phyloP scores from a whole-genome alignment of 208 protist species.

The Trypanosoma congolense region DNA sequence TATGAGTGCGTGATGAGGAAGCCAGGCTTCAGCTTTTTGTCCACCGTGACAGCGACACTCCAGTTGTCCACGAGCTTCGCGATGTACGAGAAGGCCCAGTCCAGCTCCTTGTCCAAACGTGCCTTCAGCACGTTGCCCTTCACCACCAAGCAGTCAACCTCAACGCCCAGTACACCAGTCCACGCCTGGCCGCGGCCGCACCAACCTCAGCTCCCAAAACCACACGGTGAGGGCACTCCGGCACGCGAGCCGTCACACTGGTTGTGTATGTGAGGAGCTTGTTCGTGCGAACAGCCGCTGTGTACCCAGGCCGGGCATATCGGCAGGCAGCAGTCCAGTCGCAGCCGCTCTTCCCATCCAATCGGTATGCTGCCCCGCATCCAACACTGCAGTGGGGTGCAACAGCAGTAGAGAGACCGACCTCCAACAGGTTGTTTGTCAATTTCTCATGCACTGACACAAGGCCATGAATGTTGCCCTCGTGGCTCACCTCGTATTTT shows the following conservation, averaged over 20 bases:
- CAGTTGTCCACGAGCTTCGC: conserved; percentile 62
- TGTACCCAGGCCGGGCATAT: conserved; percentile 33
- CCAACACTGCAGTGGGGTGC: conserved; percentile 54
- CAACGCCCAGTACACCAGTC: conserved; percentile 33
- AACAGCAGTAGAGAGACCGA: conserved; percentile 55
- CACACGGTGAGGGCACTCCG: conserved; percentile 7
- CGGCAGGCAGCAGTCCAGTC: conserved; percentile 63
- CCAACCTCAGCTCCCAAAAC: conserved; percentile 26
- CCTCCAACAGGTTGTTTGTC: conserved; percentile 40
- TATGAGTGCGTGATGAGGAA: conserved; percentile 70
- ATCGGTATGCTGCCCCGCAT: conserved; percentile 45
- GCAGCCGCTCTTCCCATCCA: conserved; percentile 41
- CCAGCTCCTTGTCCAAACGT: conserved; percentile 44
- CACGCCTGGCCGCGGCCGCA: conserved; percentile 29
- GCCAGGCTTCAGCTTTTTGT: conserved; percentile 54
- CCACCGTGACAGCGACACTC: conserved; percentile 56
- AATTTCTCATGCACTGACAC: conserved; percentile 68
- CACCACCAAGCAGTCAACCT: conserved; percentile 46
- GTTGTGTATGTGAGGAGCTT: conserved; percentile 43
- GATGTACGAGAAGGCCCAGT: conserved; percentile 66
- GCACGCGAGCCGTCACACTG: conserved; percentile 34
- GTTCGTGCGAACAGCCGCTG: conserved; percentile 49
- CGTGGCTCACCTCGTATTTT: conserved; percentile 40
- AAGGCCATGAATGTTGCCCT: conserved; percentile 34
- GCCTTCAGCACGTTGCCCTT: conserved; percentile 72